Evolutionary conservation across 208 protist species (phyloP).

Genomic region (Leishmania aethiopica): DNA sequence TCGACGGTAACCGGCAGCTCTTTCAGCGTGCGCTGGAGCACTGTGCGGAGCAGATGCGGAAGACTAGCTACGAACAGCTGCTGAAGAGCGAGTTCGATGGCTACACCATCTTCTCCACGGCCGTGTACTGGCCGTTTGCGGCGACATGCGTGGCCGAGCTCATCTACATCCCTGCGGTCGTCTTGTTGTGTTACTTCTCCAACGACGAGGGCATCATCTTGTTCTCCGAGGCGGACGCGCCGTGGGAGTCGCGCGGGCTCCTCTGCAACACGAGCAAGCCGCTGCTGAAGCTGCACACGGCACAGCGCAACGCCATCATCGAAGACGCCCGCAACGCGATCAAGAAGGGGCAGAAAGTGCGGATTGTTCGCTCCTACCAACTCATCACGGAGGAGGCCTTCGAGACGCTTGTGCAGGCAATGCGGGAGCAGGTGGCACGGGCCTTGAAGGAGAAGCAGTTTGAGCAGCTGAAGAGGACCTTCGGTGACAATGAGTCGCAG

Average conservation of each 20-base stretch:
- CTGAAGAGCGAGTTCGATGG: constrained; percentile 66
- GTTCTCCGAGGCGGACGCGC: constrained; percentile 75
- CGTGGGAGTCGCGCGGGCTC: constrained; percentile 76
- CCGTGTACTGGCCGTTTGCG: constrained; percentile 74
- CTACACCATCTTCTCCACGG: constrained; percentile 67
- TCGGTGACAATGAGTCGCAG: constrained; percentile 70
- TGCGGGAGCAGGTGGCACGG: constrained; percentile 65
- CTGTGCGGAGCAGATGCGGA: constrained; percentile 45
- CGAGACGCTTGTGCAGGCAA: constrained; percentile 68
- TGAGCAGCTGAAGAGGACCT: constrained; percentile 70
- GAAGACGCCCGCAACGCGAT: constrained; percentile 74
- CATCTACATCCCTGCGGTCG: constrained; percentile 50
- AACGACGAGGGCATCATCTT: constrained; percentile 55
- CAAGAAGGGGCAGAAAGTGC: constrained; percentile 64
- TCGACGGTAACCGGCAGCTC: constrained; percentile 50
- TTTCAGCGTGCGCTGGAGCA: constrained; percentile 50
- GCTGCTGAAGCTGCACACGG: constrained; percentile 79
- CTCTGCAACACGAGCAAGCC: constrained; percentile 69
- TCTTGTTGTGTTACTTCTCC: constrained; percentile 51
- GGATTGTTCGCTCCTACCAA: constrained; percentile 85
- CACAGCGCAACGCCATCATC: constrained; percentile 82
- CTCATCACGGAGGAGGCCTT: constrained; percentile 89
- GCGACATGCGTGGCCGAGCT: constrained; percentile 53
- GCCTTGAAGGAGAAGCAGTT: constrained; percentile 75
- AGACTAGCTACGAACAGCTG: constrained; percentile 29